Evolutionary conservation across 192 early-diverging fungal species (phyloP).

Genomic region (Pilaira anomala): DNA sequence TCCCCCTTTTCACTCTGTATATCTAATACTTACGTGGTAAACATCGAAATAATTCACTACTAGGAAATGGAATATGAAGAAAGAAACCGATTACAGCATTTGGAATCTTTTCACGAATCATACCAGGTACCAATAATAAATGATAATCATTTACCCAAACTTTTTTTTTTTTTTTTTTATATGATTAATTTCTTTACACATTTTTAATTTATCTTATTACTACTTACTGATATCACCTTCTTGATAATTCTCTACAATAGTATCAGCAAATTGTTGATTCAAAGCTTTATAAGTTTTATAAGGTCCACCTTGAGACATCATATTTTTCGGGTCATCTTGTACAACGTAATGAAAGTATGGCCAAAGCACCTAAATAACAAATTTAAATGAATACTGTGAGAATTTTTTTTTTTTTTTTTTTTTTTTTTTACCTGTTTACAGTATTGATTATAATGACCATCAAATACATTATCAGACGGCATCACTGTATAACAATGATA

Average conservation of each 20-base stretch:
- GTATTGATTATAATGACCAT: slow-evolving; percentile 91
- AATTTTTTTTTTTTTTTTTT: too few relatives aligned
- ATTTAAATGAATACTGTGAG: background rate
- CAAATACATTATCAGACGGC: slow-evolving; percentile 74
- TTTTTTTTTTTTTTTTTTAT: slow-evolving; percentile 18
- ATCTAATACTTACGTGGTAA: slow-evolving; percentile 60
- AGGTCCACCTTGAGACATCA: slow-evolving; percentile 70
- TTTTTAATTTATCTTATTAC: background rate
- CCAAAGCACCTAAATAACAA: slow-evolving; percentile 75
- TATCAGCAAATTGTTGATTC: slow-evolving; percentile 82
- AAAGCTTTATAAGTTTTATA: slow-evolving; percentile 85
- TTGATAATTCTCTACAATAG: slow-evolving; percentile 72
- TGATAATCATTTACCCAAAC: slow-evolving; percentile 99
- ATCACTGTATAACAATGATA: slow-evolving; percentile 78
- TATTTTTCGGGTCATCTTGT: slow-evolving; percentile 81
- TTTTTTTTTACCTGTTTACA: slow-evolving; percentile 81
- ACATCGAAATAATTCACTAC: slow-evolving; percentile 92
- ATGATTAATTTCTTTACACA: background rate
- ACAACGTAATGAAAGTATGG: slow-evolving; percentile 96
- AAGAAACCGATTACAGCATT: slow-evolving; percentile 93
- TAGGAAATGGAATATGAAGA: slow-evolving; percentile 95
- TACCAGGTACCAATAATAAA: slow-evolving; percentile 86
- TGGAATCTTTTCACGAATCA: slow-evolving; percentile 82
- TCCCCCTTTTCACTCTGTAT: background rate
- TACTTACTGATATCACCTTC: slow-evolving; percentile 80